Evolutionary conservation across 2,329 filamentous ascomycete species (phyloP), one percentile per base, ranked within the genome.

Genomic region (Venturia asperata): DNA sequence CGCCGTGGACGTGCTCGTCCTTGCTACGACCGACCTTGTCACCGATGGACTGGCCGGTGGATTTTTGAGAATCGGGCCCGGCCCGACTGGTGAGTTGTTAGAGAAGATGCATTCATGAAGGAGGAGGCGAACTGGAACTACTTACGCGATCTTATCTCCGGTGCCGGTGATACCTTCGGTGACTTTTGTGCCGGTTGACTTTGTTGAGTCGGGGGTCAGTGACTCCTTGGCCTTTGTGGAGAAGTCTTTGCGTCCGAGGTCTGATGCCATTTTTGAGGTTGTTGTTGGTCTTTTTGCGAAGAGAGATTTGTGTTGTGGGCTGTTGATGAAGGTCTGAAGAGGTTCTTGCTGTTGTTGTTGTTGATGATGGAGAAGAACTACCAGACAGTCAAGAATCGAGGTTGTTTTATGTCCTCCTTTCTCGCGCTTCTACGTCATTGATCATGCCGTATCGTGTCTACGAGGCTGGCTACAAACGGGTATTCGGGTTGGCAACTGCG

Each of bases 191-290:
- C 80, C 76, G 70, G 83, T 85, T 68, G 84, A 86, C 79, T 87
- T 87, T 76, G 80, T 75, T 72, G 79, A 79, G 74, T 87, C 80
- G 66, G 85, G 85, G 70, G 80, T 84, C 66, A 84, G 68, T 71
- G 80, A 77, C 80, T 87, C 83, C 72, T 77, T 75, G 68, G 80
- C 76, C 82, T 85, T 83, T 74, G 78, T 79, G 70, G 75, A 71
- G 75, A 85, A 81, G 76, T 85, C 83, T 77, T 87, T 87, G 82
- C 85, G 84, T 72, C 79, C 80, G 70, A 75, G 64, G 77, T 87
- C 85, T 80, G 85, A 83, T 27, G 47, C 47, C 83, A 85, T 86
- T 74, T 56, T 49, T n/a, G 24, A 27, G 47, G 21, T 49, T 49
- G 45, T 47, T 9, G 21, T 21, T 34, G 30, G 30, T 34, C 30